phyloP scores from a whole-genome alignment of 768 basidiomycete genomes.

The Gyrodon lividus region DNA sequence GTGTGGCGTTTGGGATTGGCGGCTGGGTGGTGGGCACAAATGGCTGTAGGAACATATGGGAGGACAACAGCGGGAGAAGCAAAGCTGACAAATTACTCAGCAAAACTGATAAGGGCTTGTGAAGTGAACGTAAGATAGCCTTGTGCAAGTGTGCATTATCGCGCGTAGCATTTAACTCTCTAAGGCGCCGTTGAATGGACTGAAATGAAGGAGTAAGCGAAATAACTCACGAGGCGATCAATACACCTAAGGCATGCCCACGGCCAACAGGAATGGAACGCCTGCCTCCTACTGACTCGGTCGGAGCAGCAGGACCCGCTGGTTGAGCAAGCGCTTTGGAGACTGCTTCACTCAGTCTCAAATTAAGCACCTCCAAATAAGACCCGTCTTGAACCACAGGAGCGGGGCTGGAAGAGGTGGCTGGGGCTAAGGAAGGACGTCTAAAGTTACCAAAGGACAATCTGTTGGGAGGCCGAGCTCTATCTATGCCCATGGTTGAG shows the following conservation, averaged over 20 bases:
- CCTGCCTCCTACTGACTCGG: constrained; percentile 62
- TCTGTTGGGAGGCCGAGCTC: constrained; percentile 53
- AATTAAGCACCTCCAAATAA: constrained; percentile 71
- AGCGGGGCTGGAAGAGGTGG: constrained; percentile 33
- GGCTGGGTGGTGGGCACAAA: constrained; percentile 49
- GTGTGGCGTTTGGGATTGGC: constrained; percentile 60
- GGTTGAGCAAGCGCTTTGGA: constrained; percentile 74
- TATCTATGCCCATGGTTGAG: constrained; percentile 40
- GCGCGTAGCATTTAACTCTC: constrained; percentile 65
- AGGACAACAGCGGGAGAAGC: constrained; percentile 64
- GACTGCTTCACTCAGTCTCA: constrained; percentile 80
- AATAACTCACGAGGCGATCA: constrained; percentile 67
- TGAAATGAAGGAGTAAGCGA: constrained; percentile 10
- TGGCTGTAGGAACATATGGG: constrained; percentile 56
- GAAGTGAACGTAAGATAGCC: constrained; percentile 70
- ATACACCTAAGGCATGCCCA: constrained; percentile 60
- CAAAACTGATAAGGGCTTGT: constrained; percentile 74
- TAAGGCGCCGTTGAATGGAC: constrained; percentile 29
- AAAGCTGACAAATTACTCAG: constrained; percentile 67
- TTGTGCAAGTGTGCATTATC: constrained; percentile 64
- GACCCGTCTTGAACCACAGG: constrained; percentile 73
- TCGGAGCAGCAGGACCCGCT: constrained; percentile 45
- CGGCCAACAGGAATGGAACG: constrained; percentile 74
- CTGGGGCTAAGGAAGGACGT: constrained; percentile 42
- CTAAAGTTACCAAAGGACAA: constrained; percentile 60